Conservation (phyloP, 2,329 filamentous ascomycete species). For the Cladosporium colombiae region DNA sequence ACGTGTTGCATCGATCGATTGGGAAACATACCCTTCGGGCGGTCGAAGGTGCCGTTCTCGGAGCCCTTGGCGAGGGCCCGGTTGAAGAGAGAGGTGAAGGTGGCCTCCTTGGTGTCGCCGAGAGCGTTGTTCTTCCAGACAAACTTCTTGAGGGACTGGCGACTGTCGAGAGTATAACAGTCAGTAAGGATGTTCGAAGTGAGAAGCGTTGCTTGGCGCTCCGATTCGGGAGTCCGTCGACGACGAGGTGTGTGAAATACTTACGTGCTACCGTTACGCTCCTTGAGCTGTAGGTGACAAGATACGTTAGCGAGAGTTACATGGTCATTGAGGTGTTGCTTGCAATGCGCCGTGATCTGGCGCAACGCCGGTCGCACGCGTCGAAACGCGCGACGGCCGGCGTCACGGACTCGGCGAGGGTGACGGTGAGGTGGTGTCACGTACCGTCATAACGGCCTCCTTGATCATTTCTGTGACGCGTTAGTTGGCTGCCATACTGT, state of each 20-base stretch:
- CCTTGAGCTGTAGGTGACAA: constrained; percentile 61
- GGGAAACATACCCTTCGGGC: constrained; percentile 76
- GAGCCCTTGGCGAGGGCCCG: constrained; percentile 79
- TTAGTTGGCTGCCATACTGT: constrained; percentile 4
- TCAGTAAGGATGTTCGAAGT: not conserved
- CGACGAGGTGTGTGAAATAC: constrained; percentile 8
- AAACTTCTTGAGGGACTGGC: constrained; percentile 75
- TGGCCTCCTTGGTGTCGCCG: constrained; percentile 52
- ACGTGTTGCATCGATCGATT: constrained; percentile 28
- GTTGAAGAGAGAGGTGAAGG: constrained; percentile 79
- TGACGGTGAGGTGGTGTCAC: not conserved
- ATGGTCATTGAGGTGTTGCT: constrained; percentile 13
- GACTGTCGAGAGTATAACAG: constrained; percentile 46
- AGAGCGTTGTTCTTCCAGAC: constrained; percentile 71
- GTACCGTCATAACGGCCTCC: constrained; percentile 69
- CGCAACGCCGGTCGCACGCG: constrained; percentile 29
- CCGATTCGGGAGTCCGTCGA: not conserved
- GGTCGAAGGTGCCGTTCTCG: constrained; percentile 81
- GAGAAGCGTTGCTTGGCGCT: not conserved
- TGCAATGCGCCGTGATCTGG: constrained; percentile 9
- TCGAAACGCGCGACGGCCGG: constrained; percentile 22
- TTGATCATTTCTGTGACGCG: constrained; percentile 66
- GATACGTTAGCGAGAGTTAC: constrained; percentile 50
- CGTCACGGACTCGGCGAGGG: constrained; percentile 7
- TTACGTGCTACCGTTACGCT: constrained; percentile 55